phyloP scores from a whole-genome alignment of 169 alveolate species.

The Babesia ovata region DNA sequence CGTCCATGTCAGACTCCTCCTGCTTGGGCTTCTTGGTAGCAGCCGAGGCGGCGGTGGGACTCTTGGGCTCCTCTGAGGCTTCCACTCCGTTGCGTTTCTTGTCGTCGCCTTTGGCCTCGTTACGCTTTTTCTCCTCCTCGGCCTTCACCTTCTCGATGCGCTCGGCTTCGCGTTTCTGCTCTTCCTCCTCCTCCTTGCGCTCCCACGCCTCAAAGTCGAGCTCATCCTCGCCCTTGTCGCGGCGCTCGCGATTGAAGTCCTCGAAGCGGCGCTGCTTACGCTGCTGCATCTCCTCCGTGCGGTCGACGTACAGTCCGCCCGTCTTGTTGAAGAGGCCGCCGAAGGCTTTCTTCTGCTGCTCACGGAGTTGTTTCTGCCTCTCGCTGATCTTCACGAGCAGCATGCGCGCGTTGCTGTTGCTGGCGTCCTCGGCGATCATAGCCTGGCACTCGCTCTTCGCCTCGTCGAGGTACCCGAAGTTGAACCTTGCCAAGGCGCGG shows the following conservation, averaged over 20 bases:
- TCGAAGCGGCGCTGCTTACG: conserved; percentile 74
- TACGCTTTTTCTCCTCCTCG: conserved; percentile 47
- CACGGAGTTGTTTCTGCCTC: conserved; percentile 15
- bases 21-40: conserved; percentile 31
- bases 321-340: conserved; percentile 80
- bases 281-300: conserved; percentile 75
- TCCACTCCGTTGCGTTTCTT: conserved; percentile 13
- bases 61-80: conserved; percentile 17
- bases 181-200: conserved; percentile 61
- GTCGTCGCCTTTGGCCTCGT: neutral
- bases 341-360: conserved; percentile 73
- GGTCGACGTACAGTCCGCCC: conserved; percentile 81
- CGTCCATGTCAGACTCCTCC: conserved; percentile 79
- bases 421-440: conserved; percentile 31
- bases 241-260: conserved; percentile 61
- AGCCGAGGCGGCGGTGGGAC: conserved; percentile 28
- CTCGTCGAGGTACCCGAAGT: conserved; percentile 57
- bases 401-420: conserved; percentile 51
- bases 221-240: conserved; percentile 73
- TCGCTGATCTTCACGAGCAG: conserved; percentile 31
- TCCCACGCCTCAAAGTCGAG: conserved; percentile 73
- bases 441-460: conserved; percentile 56
- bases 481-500: conserved; percentile 58
- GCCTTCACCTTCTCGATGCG: conserved; percentile 59
- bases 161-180: conserved; percentile 57